Base-by-base conservation (phyloP, 1,284 basidiomycete species). In the Chalciporus sp. region DNA sequence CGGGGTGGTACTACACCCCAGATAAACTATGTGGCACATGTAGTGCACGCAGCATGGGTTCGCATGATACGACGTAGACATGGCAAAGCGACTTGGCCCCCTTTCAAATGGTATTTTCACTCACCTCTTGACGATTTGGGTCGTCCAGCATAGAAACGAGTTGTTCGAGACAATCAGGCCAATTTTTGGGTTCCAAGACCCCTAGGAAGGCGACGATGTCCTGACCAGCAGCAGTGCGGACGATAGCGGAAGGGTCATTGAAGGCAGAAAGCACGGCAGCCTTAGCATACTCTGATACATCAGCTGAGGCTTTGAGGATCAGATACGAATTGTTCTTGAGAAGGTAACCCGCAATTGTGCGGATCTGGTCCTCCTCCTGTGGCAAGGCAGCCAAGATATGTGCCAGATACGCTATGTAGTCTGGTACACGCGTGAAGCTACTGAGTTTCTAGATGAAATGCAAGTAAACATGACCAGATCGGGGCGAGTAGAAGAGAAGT, bases 361-460 rank as follows among this genome's bases (percentile, higher is more conserved):
- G 85, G 68, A 96, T 94, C 42, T 90, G 88, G 64, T 93, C 90
- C 62, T 95, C 90, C 74, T 98, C 94, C 58, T 85, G 79, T 1
- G 86, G 80, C 78, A 93, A 74, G 44, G 83, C 81, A 47, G 91
- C 88, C 58, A 97, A 84, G 74, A 98, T 94, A 72, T 96, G 94
- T 42, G 92, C 92, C 57, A 99, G 86, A 82, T 99, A 99, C 61
- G 91, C 95, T 59, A 96, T 90, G 73, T 98, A 99, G 74, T 96
- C 94, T 51, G 94, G 92, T 56, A 89, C 86, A 66, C 85, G 85
- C 71, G 92, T 91, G 73, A 95, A 95, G 62, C 81, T 84, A 70
- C 93, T 92, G 57, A 96, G 82, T 83, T 94, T 94, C 93, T 95
- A 58, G 31, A 51, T 47, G 58, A 58, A 56, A 62, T 56, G 20